Evolutionary conservation across 2,329 filamentous ascomycete genomes (phyloP), one percentile per base, ranked within the genome.

Genomic region (Fusarium sp.): DNA sequence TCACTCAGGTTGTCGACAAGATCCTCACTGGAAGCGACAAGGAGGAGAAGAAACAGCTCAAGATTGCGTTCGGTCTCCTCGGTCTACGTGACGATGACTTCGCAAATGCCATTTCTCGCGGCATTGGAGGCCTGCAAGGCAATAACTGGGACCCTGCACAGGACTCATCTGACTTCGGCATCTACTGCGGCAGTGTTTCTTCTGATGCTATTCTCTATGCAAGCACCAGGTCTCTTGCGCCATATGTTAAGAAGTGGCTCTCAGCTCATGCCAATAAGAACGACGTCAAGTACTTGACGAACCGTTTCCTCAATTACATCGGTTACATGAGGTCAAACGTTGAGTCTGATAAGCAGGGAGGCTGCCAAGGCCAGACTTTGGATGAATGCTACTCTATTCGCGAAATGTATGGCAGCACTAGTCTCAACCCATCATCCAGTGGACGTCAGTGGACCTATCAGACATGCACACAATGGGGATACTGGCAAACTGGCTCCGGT

Each of bases 381-480:
- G 38, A 73, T 6, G 73, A 80, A 26, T 84, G 83, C 71, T 81
- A 80, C 52, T 81, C 81, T 0, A 65, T 70, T n/a, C 78, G 77
- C 1, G 72, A 76, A 3, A 39, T 55, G 5, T 58, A 75, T 24
- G 66, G 80, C 24, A 69, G 73, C 22, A 79, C 70, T 1, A 69
- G 66, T 7, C 62, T 82, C 3, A 17, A 76, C 3, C 74, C 77
- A 9, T 65, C 73, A 13, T 65, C 57, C 11, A 35, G 48, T 59
- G 42, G 63, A 78, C 82, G 87, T 1, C 80, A 84, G 31, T 90
- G 88, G 88, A 75, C 81, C 2, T 90, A 87, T 75, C 88, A 90
- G 69, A 86, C 85, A 44, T 90, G 88, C 81, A 89, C 87, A 11
- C 84, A 90, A 87, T 96, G 93, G 93, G 94, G 94, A 15, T 96